These are phyloP conservation scores for Pulveroboletus sp. DNA, from an alignment of 1,284 basidiomycete species.

Conservation along the genomic window DNA sequence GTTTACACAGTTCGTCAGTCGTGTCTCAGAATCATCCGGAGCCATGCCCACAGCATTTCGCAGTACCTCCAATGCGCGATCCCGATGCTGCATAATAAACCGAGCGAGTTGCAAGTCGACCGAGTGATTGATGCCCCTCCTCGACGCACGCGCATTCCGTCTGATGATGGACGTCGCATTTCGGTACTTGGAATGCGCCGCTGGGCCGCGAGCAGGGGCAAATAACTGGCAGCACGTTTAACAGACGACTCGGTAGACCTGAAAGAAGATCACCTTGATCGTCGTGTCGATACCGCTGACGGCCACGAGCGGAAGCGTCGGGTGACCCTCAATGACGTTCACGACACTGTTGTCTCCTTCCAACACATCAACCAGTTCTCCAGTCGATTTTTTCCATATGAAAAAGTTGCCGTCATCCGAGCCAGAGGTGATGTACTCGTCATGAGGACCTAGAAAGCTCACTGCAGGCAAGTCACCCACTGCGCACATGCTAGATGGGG, in stretches of 20 bases:
- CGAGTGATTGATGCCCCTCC: conserved; percentile 16
- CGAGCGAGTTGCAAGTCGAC: conserved; percentile 32
- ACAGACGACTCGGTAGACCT: background rate
- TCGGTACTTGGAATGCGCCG: conserved; percentile 49
- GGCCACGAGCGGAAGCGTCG: conserved; percentile 74
- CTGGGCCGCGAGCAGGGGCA: conserved; percentile 49
- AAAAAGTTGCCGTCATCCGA: conserved; percentile 88
- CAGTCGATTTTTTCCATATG: conserved; percentile 76
- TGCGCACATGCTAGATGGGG: background rate
- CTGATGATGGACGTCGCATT: conserved; percentile 53
- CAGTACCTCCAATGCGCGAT: conserved; percentile 28
- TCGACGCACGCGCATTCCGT: conserved; percentile 42
- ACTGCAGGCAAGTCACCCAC: conserved; percentile 43
- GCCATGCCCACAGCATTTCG: conserved; percentile 13
- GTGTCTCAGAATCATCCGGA: conserved; percentile 18
- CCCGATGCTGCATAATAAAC: conserved; percentile 36
- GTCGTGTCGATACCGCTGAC: conserved; percentile 88
- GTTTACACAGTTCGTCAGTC: conserved; percentile 28
- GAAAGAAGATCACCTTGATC: conserved; percentile 61
- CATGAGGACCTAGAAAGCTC: conserved; percentile 77
- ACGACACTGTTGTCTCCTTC: conserved; percentile 83
- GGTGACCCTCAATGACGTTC: conserved; percentile 87
- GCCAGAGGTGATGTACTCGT: conserved; percentile 82
- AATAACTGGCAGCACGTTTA: conserved; percentile 52
- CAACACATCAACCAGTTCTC: conserved; percentile 69